Conservation (phyloP, 2,329 filamentous ascomycete genomes). For the Pseudomassariella vexata region DNA sequence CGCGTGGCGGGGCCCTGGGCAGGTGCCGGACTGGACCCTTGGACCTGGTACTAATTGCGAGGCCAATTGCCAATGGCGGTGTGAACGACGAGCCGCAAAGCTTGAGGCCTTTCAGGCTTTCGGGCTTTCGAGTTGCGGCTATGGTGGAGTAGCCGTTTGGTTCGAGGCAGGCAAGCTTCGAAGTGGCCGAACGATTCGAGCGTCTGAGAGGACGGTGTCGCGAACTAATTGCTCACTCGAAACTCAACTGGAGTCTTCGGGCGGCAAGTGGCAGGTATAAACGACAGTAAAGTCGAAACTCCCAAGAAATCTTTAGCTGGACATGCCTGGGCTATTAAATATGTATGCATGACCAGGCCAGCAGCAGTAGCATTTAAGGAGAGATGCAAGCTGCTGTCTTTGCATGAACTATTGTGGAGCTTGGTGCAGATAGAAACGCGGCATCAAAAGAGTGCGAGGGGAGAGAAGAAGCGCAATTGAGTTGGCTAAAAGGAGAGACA, state of each 20-base stretch:
- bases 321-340: neutral
- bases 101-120: constrained; percentile 14
- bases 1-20: constrained; percentile 13
- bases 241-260: no score
- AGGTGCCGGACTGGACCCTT: constrained; percentile 6
- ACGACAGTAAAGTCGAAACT: neutral
- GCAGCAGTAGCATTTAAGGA: constrained; percentile 5
- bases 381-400: constrained; percentile 7
- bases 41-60: constrained; percentile 5
- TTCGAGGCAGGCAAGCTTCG: no score
- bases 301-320: constrained; percentile 1
- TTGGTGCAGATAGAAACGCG: constrained; percentile 4
- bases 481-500: constrained; percentile 1
- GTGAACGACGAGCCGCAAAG: constrained; percentile 14
- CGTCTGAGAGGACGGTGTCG: no score
- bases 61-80: constrained; percentile 18
- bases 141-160: constrained; percentile 21
- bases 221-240: no score
- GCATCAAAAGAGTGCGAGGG: neutral
- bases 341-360: constrained; percentile 5
- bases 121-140: constrained; percentile 12
- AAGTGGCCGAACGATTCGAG: no score
- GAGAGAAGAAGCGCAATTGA: constrained; percentile 1
- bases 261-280: no score
- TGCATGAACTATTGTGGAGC: constrained; percentile 10